Evolutionary conservation across 2,329 filamentous ascomycete species (phyloP), one percentile per base, ranked within the genome.

Genomic region (Beauveria pseudobassiana): DNA sequence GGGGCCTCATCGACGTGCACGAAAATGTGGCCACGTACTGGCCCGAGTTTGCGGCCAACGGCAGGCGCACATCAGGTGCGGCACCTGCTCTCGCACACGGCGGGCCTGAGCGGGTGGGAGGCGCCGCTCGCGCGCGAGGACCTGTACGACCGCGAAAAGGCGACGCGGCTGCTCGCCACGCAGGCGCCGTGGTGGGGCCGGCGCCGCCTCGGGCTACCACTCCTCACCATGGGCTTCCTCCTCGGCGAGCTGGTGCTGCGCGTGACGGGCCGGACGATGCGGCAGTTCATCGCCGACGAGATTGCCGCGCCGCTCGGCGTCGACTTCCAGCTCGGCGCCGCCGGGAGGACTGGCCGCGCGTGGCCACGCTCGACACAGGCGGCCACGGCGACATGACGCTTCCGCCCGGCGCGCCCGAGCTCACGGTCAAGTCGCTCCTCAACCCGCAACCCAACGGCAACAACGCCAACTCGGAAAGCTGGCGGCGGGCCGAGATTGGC

Each of bases 121-220:
- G 59, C 69, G 1, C 67, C 69, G 0, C 66, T 76, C 12, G 68
- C 67, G 0, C 7, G 66, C 5, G 67, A 73, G 3, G 72, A 76
- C 3, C 49, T 79, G 18, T 73, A 65, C 62, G 69, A 79, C 61
- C 40, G 68, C 1, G 59, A 69, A 1, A 55, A 48, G 2, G 63
- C 71, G 2, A 72, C 73, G 0, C 67, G 70, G 7, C 69, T 67
- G n/a, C 70, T 81, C 3, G 75, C 74, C 3, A 57, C 63, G 5
- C 77, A 80, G 60, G 67, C 71, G 1, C 77, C 77, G 0, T 78
- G 74, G 71, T 81, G 77, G 77, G 68, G 65, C 78, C 1, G 78
- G 78, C 1, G 75, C 73, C 0, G 72, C 69, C 7, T 74, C 72
- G 0, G 78, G 76, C 1, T 81, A 80, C 66, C 77, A 80, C 62